Base-by-base conservation (phyloP, 2,329 filamentous ascomycete species). In the Aspergillus fructus region DNA sequence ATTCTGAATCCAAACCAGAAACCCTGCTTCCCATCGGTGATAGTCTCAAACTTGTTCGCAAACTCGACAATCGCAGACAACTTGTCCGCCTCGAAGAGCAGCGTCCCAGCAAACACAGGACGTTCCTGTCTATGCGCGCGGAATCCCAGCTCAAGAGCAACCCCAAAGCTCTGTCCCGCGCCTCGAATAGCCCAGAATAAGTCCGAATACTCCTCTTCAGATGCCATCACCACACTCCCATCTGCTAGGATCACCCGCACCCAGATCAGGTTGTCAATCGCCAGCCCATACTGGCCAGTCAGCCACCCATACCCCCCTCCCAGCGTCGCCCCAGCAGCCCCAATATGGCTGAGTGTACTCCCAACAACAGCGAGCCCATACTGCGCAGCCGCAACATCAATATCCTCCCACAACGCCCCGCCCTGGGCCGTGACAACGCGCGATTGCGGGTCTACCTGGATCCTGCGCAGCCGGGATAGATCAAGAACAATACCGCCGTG, bases 291-390 rank as follows among this genome's bases (percentile, higher is more conserved):
- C 27, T 73, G 73, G 1, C 81, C 79, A 8, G 76, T 79, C 15
- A 87, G 70, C 66, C 80, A 79, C 0, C 85, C 83, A 63, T 82
- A 84, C 1, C 84, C 84, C 23, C 84, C 84, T 2, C 82, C 81
- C 0, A 86, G 66, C 1, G 80, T 78, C 15, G 85, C 70, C 0
- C 82, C 85, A 3, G 81, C 84, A 6, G 86, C 81, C 3, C 85
- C 85, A 2, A 82, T 85, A 56, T 86, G 80, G 27, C 80, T 81
- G 3, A 86, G 81, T 0, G 83, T 85, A 4, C 84, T 83, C 5
- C 84, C 83, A 0, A 85, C 81, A 2, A 83, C 83, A 2, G 83
- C 84, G 2, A 87, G 76, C 0, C 78, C 77, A 62, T 83, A 72
- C 49, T 78, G 70, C 52, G 74, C 80, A 0, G 79, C 79, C 0